A percentile compares a stretch with the other conserved stretches of the same genome.
Conservation (phyloP, 495 filamentous ascomycete species). For the Xylaria longipes region DNA sequence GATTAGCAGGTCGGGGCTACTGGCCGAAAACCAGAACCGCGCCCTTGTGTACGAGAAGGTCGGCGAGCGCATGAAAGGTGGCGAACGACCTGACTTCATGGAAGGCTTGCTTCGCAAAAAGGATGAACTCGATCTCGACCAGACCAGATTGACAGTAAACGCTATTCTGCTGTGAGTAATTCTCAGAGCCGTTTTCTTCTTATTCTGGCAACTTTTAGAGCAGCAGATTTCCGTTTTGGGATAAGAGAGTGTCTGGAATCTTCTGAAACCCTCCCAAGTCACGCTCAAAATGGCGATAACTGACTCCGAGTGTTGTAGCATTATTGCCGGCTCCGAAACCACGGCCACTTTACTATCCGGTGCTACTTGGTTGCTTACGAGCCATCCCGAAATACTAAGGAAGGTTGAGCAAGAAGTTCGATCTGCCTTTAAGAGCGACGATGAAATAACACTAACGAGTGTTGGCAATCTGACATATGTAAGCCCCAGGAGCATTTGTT, state of each 20-base stretch:
- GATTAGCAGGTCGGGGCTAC: constrained; percentile 11
- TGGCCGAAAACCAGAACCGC: constrained; percentile 43
- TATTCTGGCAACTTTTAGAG: too few species aligned
- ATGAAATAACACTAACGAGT: constrained; percentile 58
- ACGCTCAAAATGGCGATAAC: too few species aligned
- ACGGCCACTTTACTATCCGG: constrained; percentile 63
- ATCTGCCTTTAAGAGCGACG: constrained; percentile 51
- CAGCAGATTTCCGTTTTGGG: too few species aligned
- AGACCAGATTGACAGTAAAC: constrained; percentile 34
- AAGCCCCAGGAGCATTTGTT: background rate
- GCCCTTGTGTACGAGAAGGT: constrained; percentile 47
- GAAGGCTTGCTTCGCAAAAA: constrained; percentile 56
- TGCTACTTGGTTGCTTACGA: constrained; percentile 58
- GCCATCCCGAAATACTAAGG: constrained; percentile 48
- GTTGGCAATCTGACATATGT: constrained; percentile 56
- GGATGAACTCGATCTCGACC: constrained; percentile 47
- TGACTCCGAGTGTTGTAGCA: too few species aligned
- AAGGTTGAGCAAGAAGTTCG: constrained; percentile 60
- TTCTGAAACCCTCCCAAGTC: too few species aligned
- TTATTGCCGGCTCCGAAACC: constrained; percentile 63
- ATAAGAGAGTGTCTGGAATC: too few species aligned
- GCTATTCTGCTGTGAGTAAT: constrained; percentile 45
- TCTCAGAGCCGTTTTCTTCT: too few species aligned
- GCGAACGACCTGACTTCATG: constrained; percentile 53
- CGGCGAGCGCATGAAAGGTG: constrained; percentile 47